phyloP scores from a whole-genome alignment of 163 green algal genomes.

The Scenedesmus sp. region DNA sequence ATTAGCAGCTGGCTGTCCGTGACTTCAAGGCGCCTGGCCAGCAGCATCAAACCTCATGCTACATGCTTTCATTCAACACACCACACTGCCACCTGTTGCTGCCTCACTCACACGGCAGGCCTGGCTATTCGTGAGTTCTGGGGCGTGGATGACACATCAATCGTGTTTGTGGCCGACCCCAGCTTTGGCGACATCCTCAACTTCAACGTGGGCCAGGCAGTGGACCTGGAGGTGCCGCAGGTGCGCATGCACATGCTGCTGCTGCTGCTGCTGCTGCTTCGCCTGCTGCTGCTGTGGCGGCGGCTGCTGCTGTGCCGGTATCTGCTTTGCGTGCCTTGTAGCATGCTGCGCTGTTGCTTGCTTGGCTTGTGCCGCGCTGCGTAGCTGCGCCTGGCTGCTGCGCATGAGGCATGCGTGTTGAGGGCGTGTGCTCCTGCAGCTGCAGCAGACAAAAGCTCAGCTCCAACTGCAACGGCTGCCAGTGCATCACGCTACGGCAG shows the following conservation, averaged over 20 bases:
- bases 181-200: slow-evolving; percentile 97
- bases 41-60: not conserved
- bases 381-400: too few species aligned
- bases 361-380: too few species aligned
- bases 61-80: not conserved
- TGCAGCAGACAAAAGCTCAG: too few species aligned
- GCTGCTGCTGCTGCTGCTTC: not conserved
- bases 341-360: too few species aligned
- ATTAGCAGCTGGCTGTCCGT: not conserved
- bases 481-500: too few species aligned
- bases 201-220: slow-evolving; percentile 95
- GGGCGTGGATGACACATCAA: slow-evolving; percentile 94
- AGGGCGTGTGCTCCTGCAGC: too few species aligned
- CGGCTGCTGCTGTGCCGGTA: too few species aligned
- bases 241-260: slow-evolving; percentile 52
- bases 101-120: slow-evolving; percentile 57
- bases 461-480: too few species aligned
- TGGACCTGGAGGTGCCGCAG: slow-evolving; percentile 94
- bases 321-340: too few species aligned
- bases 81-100: not conserved
- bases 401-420: too few species aligned
- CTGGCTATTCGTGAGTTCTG: slow-evolving; percentile 97
- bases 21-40: not conserved
- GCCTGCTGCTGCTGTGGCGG: not conserved
- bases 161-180: slow-evolving; percentile 98